Evolutionary conservation across 495 filamentous ascomycete species (phyloP), one percentile per base, ranked within the genome.

Genomic region (Penicillium daleae): DNA sequence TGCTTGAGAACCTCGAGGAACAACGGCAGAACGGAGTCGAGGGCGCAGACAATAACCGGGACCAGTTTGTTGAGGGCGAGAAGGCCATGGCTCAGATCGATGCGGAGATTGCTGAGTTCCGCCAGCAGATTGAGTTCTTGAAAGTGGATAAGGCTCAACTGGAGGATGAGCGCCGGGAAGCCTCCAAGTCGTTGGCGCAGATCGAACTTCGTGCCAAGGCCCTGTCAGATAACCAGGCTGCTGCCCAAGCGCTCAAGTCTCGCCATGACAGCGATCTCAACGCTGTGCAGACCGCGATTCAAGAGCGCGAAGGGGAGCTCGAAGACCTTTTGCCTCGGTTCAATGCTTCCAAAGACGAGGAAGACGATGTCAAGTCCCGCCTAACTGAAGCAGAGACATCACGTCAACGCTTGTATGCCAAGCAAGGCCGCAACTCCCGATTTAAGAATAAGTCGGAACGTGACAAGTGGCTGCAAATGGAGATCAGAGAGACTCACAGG

Each of bases 381-480:
- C 82, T 97, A 4, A 88, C 89, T 21, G 82, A 89, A 39, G 91
- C 91, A 6, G 90, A 95, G 71, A 88, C 87, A 8, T 84, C 82
- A 1, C 82, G 92, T 42, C 89, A 90, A 66, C 87, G 93, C 27
- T 81, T 99, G 17, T 93, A 97, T 67, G 92, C 90, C 52, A 99
- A 99, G 74, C 96, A 98, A 75, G 91, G 92, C 40, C 88, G 93
- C n/a, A 92, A 90, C 70, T 87, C 89, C 32, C 89, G 91, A 58
- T 98, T 96, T 77, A 90, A 85, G 69, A 94, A 84, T 69, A 97
- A 96, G 75, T 85, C 83, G 3, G 92, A 97, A 67, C 88, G 95
- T 3, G 96, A 99, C 70, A 85, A 85, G 40, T 97, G 84, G 82
- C 80, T 99, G 21, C 86, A 87, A 54, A 84, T 86, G 48, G 89